Conservation (phyloP, 2,329 filamentous ascomycete species). For the Ophiostoma angusticollis region DNA sequence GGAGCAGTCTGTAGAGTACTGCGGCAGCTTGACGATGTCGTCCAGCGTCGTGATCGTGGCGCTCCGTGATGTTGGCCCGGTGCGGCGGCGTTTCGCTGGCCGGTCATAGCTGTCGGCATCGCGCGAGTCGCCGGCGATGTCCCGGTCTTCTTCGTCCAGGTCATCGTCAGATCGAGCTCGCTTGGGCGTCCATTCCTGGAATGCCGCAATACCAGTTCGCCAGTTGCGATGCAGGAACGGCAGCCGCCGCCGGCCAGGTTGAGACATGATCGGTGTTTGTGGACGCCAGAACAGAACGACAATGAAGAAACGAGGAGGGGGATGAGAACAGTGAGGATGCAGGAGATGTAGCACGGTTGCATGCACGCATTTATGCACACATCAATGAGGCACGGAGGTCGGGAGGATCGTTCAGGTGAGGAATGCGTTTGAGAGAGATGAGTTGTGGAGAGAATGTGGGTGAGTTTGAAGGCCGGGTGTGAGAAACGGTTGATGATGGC, state of each 20-base stretch:
- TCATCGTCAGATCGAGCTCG: constrained; percentile 13
- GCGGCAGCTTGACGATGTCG: constrained; percentile 13
- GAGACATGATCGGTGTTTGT: constrained; percentile 31
- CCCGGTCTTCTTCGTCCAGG: background rate
- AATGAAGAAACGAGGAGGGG: background rate
- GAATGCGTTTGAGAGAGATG: too few species aligned
- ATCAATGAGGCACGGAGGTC: too few species aligned
- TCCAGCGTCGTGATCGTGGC: constrained; percentile 14
- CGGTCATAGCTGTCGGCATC: constrained; percentile 26
- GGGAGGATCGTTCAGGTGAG: too few species aligned
- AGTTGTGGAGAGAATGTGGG: too few species aligned
- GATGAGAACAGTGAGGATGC: background rate
- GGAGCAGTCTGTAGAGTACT: constrained; percentile 11
- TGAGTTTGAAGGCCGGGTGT: too few species aligned
- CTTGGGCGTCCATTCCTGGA: constrained; percentile 26
- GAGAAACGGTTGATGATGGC: too few species aligned
- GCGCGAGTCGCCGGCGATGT: background rate
- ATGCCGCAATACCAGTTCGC: constrained; percentile 33
- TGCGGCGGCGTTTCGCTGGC: constrained; percentile 37
- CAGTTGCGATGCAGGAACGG: constrained; percentile 45
- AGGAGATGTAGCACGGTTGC: too few species aligned
- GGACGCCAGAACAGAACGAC: background rate
- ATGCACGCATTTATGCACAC: too few species aligned
- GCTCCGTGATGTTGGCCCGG: constrained; percentile 16
- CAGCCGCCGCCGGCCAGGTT: constrained; percentile 25